A percentile compares a stretch with the other conserved stretches of the same genome.
Evolutionary conservation across 306 rosid genomes (phyloP).

Genomic region (Sicyos edulis): DNA sequence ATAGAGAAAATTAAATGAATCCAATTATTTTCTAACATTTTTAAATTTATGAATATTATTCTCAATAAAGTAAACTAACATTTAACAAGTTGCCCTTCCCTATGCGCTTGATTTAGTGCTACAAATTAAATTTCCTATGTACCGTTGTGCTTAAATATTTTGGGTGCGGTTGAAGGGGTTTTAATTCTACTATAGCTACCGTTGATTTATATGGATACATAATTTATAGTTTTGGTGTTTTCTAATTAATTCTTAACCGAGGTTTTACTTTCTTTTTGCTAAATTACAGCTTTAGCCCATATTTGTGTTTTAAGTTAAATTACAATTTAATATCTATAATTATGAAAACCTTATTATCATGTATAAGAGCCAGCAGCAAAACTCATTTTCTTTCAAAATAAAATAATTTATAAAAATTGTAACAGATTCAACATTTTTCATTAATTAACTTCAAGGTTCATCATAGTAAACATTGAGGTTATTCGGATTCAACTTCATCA

Average conservation of each 20-base stretch:
- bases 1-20: background rate
- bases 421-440: too few species aligned
- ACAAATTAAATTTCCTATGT: slow-evolving; percentile 11
- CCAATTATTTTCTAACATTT: background rate
- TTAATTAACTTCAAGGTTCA: too few species aligned
- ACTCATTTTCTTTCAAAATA: too few species aligned
- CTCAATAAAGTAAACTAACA: background rate
- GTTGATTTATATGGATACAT: slow-evolving; percentile 33
- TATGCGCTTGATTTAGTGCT: slow-evolving; percentile 15
- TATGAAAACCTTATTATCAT: background rate
- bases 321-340: too few species aligned
- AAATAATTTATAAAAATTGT: too few species aligned
- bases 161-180: slow-evolving; percentile 32
- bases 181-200: slow-evolving; percentile 28
- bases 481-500: too few species aligned
- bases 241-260: slow-evolving; percentile 41
- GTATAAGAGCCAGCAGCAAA: too few species aligned
- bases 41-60: background rate
- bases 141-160: slow-evolving; percentile 28
- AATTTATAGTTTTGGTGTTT: slow-evolving; percentile 30
- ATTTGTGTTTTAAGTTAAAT: too few species aligned
- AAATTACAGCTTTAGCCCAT: background rate
- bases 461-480: too few species aligned
- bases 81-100: slow-evolving; percentile 17
- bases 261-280: background rate